Conservation (phyloP, 805 yeast genomes). For the Metschnikowia henanensis region DNA sequence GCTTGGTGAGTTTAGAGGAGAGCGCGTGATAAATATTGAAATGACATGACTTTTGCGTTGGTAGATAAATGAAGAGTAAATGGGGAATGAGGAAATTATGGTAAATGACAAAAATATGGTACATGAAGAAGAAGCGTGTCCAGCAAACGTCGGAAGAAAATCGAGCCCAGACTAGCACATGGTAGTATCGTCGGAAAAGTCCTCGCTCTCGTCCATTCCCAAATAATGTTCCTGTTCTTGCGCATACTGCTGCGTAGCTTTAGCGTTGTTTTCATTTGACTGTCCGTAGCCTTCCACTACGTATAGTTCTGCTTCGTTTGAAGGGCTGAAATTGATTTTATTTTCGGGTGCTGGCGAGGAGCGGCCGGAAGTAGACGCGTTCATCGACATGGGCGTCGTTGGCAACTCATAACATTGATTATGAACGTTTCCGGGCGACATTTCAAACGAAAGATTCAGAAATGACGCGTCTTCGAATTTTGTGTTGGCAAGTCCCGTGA, state of each 20-base stretch:
- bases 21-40: too few species aligned
- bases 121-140: neutral
- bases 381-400: constrained; percentile 21
- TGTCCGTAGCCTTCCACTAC: constrained; percentile 34
- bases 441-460: constrained; percentile 22
- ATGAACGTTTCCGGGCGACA: constrained; percentile 8
- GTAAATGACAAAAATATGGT: neutral
- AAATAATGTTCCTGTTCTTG: constrained; percentile 40
- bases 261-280: neutral
- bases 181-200: constrained; percentile 16
- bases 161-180: constrained; percentile 4
- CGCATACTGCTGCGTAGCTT: constrained; percentile 18
- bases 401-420: constrained; percentile 19
- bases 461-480: constrained; percentile 46
- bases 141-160: neutral
- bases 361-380: constrained; percentile 12
- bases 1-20: constrained; percentile 13
- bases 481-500: constrained; percentile 46
- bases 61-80: too few species aligned
- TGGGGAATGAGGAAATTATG: too few species aligned
- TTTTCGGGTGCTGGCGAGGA: constrained; percentile 20
- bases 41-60: too few species aligned
- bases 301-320: constrained; percentile 40
- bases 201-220: constrained; percentile 34
- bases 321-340: constrained; percentile 31